Evolutionary conservation across 202 grass and related monocot species (phyloP).

Genomic region (Sporobolus alterniflorus): DNA sequence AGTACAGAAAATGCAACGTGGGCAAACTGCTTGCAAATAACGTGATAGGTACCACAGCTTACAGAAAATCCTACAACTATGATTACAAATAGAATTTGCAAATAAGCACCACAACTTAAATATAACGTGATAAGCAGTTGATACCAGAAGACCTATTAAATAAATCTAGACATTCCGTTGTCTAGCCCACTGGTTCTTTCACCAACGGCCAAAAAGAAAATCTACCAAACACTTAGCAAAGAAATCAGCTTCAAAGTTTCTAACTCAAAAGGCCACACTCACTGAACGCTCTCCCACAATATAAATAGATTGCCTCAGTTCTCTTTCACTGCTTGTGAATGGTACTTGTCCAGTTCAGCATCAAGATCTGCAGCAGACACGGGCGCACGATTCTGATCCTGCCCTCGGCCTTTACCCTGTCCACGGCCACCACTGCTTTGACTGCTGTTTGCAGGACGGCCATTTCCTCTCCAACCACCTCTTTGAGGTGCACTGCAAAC

Average conservation of each 20-base stretch:
- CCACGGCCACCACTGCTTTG: conserved; percentile 34
- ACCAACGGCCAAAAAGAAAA: conserved; percentile 4
- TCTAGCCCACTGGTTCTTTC: conserved; percentile 2
- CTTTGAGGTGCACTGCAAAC: conserved; percentile 40
- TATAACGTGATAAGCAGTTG: neutral
- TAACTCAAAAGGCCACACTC: neutral
- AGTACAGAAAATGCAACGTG: neutral
- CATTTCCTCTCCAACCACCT: conserved; percentile 34
- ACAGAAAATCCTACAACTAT: neutral
- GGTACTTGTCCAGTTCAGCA: conserved; percentile 69
- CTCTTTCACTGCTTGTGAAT: conserved; percentile 47
- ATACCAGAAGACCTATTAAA: neutral
- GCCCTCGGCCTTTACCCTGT: conserved; percentile 38
- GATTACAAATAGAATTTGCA: neutral
- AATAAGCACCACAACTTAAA: neutral
- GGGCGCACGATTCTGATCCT: conserved; percentile 26
- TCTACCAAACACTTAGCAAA: conserved; percentile 26
- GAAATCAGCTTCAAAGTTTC: neutral
- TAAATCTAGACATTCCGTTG: neutral
- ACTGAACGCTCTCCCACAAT: neutral
- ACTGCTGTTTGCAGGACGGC: conserved; percentile 24
- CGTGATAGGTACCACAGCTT: too few species aligned
- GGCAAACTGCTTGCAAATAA: neutral
- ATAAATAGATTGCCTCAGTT: conserved; percentile 40
- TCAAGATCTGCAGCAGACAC: conserved; percentile 63